phyloP scores from a whole-genome alignment of 2,329 filamentous ascomycete species.

The Juglanconis sp. region DNA sequence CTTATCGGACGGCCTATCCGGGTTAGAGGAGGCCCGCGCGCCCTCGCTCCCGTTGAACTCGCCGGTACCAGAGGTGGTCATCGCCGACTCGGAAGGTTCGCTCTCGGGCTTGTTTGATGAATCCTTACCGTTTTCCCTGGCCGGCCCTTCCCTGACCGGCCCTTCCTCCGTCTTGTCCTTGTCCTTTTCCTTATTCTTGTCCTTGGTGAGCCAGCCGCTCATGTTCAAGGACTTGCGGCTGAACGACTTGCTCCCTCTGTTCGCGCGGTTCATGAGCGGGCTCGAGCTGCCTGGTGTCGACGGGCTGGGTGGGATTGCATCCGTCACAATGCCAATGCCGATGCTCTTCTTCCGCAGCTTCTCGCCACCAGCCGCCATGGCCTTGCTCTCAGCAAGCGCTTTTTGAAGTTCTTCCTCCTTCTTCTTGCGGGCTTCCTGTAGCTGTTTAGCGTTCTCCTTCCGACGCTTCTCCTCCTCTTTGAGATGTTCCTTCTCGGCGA shows the following conservation, averaged over 20 bases:
- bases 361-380: constrained; percentile 54
- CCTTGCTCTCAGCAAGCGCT: constrained; percentile 65
- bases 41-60: constrained; percentile 24
- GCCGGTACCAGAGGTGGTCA: constrained; percentile 19
- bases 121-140: constrained; percentile 28
- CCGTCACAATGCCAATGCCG: constrained; percentile 30
- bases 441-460: constrained; percentile 32
- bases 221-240: constrained; percentile 72
- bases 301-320: constrained; percentile 24
- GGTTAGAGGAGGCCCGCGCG: constrained; percentile 14
- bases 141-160: constrained; percentile 20
- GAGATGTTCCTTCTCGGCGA: constrained; percentile 43
- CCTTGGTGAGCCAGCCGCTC: constrained; percentile 43
- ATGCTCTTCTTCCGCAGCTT: constrained; percentile 38
- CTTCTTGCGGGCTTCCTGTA: constrained; percentile 42
- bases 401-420: constrained; percentile 61
- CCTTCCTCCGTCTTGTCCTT: constrained; percentile 30
- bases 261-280: constrained; percentile 60
- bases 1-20: constrained; percentile 34
- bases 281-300: constrained; percentile 21
- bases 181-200: constrained; percentile 37
- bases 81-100: constrained; percentile 4
- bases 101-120: neutral
- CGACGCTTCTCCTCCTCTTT: constrained; percentile 42
- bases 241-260: constrained; percentile 74